Base-by-base conservation (phyloP, 2,329 filamentous ascomycete species). In the Cryphonectria parasitica region DNA sequence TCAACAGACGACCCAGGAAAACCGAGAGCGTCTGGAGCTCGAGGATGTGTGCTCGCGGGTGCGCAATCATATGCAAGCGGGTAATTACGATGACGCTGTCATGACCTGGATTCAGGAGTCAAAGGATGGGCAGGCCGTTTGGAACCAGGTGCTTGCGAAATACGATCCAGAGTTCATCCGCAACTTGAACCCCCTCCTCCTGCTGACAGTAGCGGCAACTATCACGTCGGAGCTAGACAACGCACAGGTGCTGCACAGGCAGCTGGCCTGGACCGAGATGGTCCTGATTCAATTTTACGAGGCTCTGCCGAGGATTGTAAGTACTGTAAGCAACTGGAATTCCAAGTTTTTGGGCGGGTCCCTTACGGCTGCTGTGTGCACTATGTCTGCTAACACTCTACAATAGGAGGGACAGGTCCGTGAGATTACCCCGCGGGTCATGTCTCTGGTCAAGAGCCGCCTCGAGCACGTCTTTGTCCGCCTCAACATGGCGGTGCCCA, bases 41-140 rank as follows among this genome's bases (percentile, higher is more conserved):
- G 82, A 86, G 56, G 82, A 84, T 65, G 80, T 85, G 66, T 84
- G 91, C 31, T 84, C 87, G 25, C 82, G 84, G 34, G 90, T 95
- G 71, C 88, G 89, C 65, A 80, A 83, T 64, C 81, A 89, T 60
- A 89, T 96, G 80, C 83, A 86, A 49, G 84, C 87, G 41, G 88
- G 87, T 31, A 86, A 87, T 49, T 86, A 87, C 69, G 89, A 92
- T 76, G 86, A 88, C 67, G 90, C 88, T 58, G 85, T 90, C 77
- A 85, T 91, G 69, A 86, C 87, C 72, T 92, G 90, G 90, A 86
- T 92, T 69, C 90, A 92, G 79, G 86, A 85, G 22, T 85, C 87
- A 45, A 68, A 69, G 54, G 77, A 78, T 64, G 86, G 90, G 77
- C 85, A 89, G 71, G 87, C 90, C 72, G 86, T 92, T 66, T 92